Evolutionary conservation across 2,329 filamentous ascomycete species (phyloP).

Genomic region (Talaromyces piceae): DNA sequence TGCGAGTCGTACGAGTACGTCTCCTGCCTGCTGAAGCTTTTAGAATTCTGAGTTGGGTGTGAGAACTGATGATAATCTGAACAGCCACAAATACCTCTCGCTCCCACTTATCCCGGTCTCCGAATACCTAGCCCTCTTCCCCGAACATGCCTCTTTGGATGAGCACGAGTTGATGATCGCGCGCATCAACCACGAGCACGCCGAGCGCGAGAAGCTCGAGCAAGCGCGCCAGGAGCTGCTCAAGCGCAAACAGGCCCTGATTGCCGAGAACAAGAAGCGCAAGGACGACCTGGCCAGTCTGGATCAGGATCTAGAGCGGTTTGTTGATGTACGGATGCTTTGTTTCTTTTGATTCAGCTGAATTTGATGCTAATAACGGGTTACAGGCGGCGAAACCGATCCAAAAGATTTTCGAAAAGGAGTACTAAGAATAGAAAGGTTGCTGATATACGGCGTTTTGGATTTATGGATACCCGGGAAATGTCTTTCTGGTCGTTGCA

Average conservation of each 20-base stretch:
- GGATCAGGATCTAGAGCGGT: conserved; percentile 87
- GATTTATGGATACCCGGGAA: conserved; percentile 3
- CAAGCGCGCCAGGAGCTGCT: conserved; percentile 71
- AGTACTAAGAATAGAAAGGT: conserved; percentile 29
- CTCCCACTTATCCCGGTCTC: conserved; percentile 78
- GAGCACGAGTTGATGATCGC: conserved; percentile 82
- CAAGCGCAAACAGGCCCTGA: conserved; percentile 62
- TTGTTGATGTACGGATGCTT: conserved; percentile 64
- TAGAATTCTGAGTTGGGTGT: too few species aligned
- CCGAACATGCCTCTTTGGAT: conserved; percentile 63
- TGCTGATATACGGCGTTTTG: conserved; percentile 1
- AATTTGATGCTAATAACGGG: conserved; percentile 9
- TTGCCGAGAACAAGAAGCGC: conserved; percentile 77
- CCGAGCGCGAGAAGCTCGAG: conserved; percentile 76
- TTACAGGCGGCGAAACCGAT: conserved; percentile 76
- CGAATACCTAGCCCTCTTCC: conserved; percentile 69
- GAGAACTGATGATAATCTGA: conserved; percentile 6
- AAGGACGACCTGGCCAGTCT: conserved; percentile 89
- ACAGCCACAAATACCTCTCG: conserved; percentile 69
- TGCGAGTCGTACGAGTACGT: conserved; percentile 90
- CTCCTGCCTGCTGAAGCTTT: too few species aligned
- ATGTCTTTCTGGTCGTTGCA: background rate
- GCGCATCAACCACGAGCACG: conserved; percentile 83
- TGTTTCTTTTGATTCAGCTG: background rate
- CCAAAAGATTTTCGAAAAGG: conserved; percentile 76